Evolutionary conservation across 2,329 filamentous ascomycete genomes (phyloP).

Genomic region (Orbilia brochopaga): DNA sequence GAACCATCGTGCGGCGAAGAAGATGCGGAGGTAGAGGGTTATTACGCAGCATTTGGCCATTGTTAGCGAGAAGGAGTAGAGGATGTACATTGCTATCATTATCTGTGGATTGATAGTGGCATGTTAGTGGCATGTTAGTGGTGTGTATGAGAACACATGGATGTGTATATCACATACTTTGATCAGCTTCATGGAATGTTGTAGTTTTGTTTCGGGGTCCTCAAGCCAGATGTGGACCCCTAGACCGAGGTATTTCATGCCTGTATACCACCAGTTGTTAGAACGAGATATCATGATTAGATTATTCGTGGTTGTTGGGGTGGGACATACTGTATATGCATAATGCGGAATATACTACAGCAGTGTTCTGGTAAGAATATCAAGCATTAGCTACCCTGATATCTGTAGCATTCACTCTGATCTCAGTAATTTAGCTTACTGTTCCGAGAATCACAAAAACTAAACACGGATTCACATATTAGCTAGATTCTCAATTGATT

Average conservation of each 20-base stretch:
- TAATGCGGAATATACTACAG: not conserved
- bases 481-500: too few species aligned
- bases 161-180: constrained; percentile 1
- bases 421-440: too few species aligned
- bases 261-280: not conserved
- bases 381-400: not conserved
- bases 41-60: constrained; percentile 23
- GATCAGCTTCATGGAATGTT: constrained; percentile 1
- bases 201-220: constrained; percentile 1
- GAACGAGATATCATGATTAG: not conserved
- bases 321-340: constrained; percentile 11
- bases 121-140: not conserved
- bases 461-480: not conserved
- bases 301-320: not conserved
- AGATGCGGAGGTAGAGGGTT: constrained; percentile 14
- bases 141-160: not conserved
- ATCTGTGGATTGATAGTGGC: not conserved
- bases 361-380: not conserved
- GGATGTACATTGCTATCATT: constrained; percentile 3
- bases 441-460: constrained; percentile 19
- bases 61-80: constrained; percentile 15
- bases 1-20: constrained; percentile 18
- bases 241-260: not conserved
- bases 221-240: constrained; percentile 15
- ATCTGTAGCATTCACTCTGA: too few species aligned